Evolutionary conservation across 306 rosid species (phyloP), one percentile per base, ranked within the genome.

Genomic region (Cicer chorassanicum): DNA sequence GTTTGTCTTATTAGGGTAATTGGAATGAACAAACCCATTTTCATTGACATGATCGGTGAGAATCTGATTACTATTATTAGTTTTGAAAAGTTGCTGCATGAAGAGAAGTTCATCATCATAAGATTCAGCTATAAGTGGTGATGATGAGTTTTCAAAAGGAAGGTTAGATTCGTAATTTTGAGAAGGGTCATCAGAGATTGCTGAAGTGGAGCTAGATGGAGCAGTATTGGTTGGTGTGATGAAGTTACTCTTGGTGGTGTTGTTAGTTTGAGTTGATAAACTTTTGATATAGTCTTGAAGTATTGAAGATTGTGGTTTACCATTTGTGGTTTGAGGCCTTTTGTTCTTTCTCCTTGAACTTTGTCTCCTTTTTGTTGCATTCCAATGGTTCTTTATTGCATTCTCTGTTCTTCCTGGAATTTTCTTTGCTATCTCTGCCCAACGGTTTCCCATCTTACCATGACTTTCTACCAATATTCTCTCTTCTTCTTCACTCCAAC

Each of bases 321-420:
- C 82, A 8, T 84, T 85, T 48, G 82, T 63, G 18, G 7, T 14
- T 6, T 24, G 63, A 46, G 91, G 44, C 46, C 72, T 88, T 66
- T 84, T 91, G 81, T 82, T 86, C 80, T 89, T 93, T 76, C 94
- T 89, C 78, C 72, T 85, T 40, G 95, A 91, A 53, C 88, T 91
- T 70, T 89, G 98, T 76, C 94, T 89, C 55, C 97, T 86, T 21
- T 88, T 93, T 0, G 96, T 93, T 29, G 97, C 97, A 65, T 93
- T 93, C 98, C 98, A 93, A 65, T 93, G 98, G 77, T 91, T 93
- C 74, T 93, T 93, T 6, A 93, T 93, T 0, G 98, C 80, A 21
- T 93, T 93, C 59, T 93, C 98, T 0, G 97, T 93, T 78, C 97
- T 86, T 57, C 97, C 98, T 0, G 91, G 86, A 68, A 93, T 89